Conservation (phyloP, 2,329 filamentous ascomycete species). For the Helminthosporium solani region DNA sequence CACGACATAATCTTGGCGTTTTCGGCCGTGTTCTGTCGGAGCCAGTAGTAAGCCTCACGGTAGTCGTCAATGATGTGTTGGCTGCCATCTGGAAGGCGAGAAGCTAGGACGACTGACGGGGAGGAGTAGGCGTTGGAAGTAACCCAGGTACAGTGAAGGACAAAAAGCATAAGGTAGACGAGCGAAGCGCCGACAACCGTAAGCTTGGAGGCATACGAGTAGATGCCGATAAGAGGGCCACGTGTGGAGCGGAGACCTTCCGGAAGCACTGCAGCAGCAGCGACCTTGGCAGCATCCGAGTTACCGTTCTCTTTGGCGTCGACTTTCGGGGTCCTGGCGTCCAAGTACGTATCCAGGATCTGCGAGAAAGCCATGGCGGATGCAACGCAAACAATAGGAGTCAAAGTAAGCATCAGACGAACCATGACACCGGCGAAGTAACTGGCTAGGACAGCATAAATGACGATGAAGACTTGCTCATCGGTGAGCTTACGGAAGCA, state of each 20-base stretch:
- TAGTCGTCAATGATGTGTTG: constrained; percentile 99
- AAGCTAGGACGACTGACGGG: constrained; percentile 93
- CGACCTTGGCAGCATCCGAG: constrained; percentile 35
- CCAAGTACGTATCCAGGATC: constrained; percentile 83
- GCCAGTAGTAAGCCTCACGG: constrained; percentile 98
- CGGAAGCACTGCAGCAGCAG: constrained; percentile 53
- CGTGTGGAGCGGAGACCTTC: constrained; percentile 68
- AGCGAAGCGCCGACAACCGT: constrained; percentile 72
- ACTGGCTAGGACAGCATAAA: constrained; percentile 93
- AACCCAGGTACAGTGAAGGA: constrained; percentile 98
- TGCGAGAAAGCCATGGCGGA: constrained; percentile 85
- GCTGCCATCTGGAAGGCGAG: constrained; percentile 85
- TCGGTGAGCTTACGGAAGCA: constrained; percentile 93
- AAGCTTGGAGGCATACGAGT: constrained; percentile 74
- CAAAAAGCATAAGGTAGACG: constrained; percentile 86
- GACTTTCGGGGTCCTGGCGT: constrained; percentile 60
- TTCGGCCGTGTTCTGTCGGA: constrained; percentile 91
- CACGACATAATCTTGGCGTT: constrained; percentile 99
- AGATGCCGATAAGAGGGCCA: constrained; percentile 78
- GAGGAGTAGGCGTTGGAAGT: constrained; percentile 99
- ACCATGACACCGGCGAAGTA: constrained; percentile 99
- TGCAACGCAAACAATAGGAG: constrained; percentile 92
- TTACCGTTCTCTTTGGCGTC: constrained; percentile 50
- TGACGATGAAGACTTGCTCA: constrained; percentile 96
- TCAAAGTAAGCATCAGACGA: constrained; percentile 95